A percentile compares a stretch with the other conserved stretches of the same genome.
Conservation (phyloP, 441 rosid species). For the Populus tomentosa region DNA sequence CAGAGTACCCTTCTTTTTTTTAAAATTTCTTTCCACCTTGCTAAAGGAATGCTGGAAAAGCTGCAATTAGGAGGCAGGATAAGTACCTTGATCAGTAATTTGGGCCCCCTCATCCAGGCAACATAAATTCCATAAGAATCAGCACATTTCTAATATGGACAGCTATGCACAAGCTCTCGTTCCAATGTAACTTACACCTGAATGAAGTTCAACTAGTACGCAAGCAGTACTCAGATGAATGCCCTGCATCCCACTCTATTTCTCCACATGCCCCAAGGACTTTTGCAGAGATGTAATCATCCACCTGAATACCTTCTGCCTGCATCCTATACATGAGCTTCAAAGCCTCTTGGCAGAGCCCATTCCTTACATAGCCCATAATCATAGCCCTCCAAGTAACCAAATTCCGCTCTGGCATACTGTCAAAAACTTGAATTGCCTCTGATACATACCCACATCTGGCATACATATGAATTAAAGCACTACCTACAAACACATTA, state of each 20-base stretch:
- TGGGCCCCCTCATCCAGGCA: background rate
- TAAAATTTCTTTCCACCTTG: background rate
- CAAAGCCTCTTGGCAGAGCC: conserved; percentile 71
- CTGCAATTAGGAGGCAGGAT: background rate
- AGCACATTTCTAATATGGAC: background rate
- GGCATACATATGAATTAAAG: conserved; percentile 78
- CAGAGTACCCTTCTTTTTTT: background rate
- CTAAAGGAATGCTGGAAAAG: background rate
- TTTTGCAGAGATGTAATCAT: conserved; percentile 53
- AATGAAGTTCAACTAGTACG: conserved; percentile 30
- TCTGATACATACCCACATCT: conserved; percentile 70
- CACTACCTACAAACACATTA: conserved; percentile 72
- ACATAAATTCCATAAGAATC: background rate
- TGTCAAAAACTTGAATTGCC: conserved; percentile 64
- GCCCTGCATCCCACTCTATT: conserved; percentile 35
- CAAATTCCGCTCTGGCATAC: conserved; percentile 66
- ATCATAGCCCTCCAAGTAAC: conserved; percentile 83
- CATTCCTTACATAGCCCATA: conserved; percentile 65
- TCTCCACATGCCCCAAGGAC: conserved; percentile 68
- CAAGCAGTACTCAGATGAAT: conserved; percentile 35
- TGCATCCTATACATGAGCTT: conserved; percentile 76
- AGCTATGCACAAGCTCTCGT: background rate
- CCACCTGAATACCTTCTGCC: conserved; percentile 66
- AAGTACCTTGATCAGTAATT: background rate
- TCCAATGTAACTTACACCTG: background rate